Percentiles rank a stretch among this genome's conserved stretches.
Conservation (phyloP, 1,139 yeast species). For the Saccharomyces hybrid region DNA sequence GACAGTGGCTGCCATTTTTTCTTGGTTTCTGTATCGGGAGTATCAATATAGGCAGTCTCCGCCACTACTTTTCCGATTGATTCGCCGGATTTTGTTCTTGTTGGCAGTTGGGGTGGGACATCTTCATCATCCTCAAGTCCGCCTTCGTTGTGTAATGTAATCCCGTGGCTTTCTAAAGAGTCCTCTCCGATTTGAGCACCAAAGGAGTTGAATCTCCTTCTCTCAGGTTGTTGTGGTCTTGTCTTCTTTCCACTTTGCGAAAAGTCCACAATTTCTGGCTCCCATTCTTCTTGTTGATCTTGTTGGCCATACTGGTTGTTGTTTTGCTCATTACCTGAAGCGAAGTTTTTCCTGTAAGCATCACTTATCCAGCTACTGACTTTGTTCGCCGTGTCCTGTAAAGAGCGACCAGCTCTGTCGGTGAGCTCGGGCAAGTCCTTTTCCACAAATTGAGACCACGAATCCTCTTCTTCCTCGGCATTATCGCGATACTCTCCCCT, state of each 20-base stretch:
- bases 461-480: slow-evolving; percentile 38
- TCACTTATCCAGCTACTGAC: slow-evolving; percentile 80
- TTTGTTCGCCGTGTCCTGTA: slow-evolving; percentile 75
- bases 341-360: slow-evolving; percentile 35
- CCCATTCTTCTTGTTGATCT: slow-evolving; percentile 9
- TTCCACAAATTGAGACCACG: slow-evolving; percentile 59
- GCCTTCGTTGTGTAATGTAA: slow-evolving; percentile 44
- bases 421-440: slow-evolving; percentile 58
- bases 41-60: slow-evolving; percentile 28
- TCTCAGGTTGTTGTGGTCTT: slow-evolving; percentile 19
- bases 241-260: neutral
- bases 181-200: slow-evolving; percentile 41
- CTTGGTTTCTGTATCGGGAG: slow-evolving; percentile 25
- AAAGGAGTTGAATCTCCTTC: slow-evolving; percentile 31
- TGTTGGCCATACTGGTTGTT: slow-evolving; percentile 17
- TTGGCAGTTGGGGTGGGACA: slow-evolving; percentile 40
- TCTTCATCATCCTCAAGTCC: slow-evolving; percentile 31
- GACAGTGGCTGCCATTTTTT: slow-evolving; percentile 26
- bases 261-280: neutral
- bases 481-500: slow-evolving; percentile 30
- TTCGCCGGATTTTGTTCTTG: slow-evolving; percentile 29
- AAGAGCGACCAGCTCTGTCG: slow-evolving; percentile 65
- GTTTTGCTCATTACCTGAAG: slow-evolving; percentile 18
- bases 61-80: slow-evolving; percentile 21
- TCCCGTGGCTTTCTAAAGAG: slow-evolving; percentile 50